Evolutionary conservation across 2,329 filamentous ascomycete genomes (phyloP), one percentile per base, ranked within the genome.

Genomic region (Colletotrichum higginsianum): DNA sequence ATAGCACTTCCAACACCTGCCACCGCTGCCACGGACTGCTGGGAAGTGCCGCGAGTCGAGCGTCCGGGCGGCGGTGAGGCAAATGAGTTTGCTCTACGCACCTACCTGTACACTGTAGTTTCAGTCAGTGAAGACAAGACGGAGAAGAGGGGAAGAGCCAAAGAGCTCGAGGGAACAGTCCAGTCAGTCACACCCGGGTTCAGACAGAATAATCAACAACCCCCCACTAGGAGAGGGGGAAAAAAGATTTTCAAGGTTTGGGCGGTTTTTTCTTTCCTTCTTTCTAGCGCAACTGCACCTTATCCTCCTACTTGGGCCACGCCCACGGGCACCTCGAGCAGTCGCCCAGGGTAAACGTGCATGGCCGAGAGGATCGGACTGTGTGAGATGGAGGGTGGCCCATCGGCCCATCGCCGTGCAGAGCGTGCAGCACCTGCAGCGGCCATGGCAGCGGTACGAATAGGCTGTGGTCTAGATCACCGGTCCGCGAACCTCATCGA

Each of bases 371-470:
- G 26, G 42, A 21, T 61, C 63, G 56, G 56, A 71, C 64, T 71
- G 63, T 71, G 44, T 44, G 50, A 63, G 21, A 55, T 55, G 69
- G 69, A 72, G 65, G 65, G 69, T 58, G 69, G 69, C 69, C 69
- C 35, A 69, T 72, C 46, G 69, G 58, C 55, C 69, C 47, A 60
- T 64, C 21, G 66, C 69, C 69, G 47, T 55, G 42, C n/a, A 21
- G 49, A 52, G n/a, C 60, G 4, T 40, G 64, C 64, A 71, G 47
- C 49, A 58, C 63, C 58, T 35, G 64, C 57, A 71, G 55, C 44
- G 58, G 52, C 65, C 44, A 46, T 47, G 21, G 50, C 30, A 35
- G 50, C 30, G 18, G 65, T 55, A 35, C 30, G 30, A 35, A 35
- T 35, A 55, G 68, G 26, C 38, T 63, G 49, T 26, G 61, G 61